Evolutionary conservation across 768 basidiomycete genomes (phyloP).

Genomic region (Erythrobasidium yunnanense): DNA sequence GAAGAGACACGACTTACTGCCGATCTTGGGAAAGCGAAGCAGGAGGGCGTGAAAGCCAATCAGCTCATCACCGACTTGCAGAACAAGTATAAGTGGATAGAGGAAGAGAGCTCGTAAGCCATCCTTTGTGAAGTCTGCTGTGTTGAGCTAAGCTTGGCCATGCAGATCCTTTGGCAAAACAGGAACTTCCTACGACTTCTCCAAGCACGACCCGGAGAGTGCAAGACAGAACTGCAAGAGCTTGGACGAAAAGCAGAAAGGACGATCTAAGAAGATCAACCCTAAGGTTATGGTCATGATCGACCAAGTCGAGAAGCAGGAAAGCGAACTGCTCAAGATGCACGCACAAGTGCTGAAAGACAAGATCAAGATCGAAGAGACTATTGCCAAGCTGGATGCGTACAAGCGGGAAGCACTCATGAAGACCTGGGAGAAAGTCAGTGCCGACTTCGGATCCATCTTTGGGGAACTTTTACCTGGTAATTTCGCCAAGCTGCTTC

Average conservation of each 20-base stretch:
- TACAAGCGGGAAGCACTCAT: constrained; percentile 87
- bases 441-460: constrained; percentile 88
- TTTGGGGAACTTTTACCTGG: constrained; percentile 91
- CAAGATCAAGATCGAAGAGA: constrained; percentile 87
- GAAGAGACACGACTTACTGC: constrained; percentile 59
- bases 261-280: constrained; percentile 91
- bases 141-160: not conserved
- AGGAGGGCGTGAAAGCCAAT: constrained; percentile 54
- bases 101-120: constrained; percentile 70
- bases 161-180: constrained; percentile 69
- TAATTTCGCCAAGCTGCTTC: constrained; percentile 88
- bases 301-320: constrained; percentile 92
- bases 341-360: constrained; percentile 76
- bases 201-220: constrained; percentile 51
- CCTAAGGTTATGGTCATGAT: constrained; percentile 93
- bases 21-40: constrained; percentile 53
- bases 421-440: constrained; percentile 94
- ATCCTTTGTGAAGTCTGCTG: not conserved
- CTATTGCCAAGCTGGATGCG: constrained; percentile 80
- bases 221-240: constrained; percentile 59
- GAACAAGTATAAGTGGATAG: constrained; percentile 76
- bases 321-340: constrained; percentile 75
- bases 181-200: constrained; percentile 73
- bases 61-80: constrained; percentile 58
- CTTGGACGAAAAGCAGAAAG: constrained; percentile 64